A percentile compares a stretch with the other conserved stretches of the same genome.
Conservation (phyloP, 305 asterid genomes). For the Caryopteris hybrid region DNA sequence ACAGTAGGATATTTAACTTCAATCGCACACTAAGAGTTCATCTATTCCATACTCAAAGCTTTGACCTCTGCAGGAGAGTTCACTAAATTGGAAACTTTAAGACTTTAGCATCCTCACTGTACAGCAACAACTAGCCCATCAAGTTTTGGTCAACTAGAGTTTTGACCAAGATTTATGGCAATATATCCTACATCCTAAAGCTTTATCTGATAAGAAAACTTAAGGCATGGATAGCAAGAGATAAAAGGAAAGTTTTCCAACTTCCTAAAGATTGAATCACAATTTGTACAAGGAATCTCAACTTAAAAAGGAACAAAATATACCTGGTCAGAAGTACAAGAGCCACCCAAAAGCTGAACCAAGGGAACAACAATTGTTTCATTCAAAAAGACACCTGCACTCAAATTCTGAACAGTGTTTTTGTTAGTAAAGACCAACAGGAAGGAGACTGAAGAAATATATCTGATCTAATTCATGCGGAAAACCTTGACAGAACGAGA, state of each 20-base stretch:
- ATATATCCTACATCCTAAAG: not conserved
- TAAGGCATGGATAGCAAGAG: not conserved
- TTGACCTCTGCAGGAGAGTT: not conserved
- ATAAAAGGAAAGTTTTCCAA: not conserved
- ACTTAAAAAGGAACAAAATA: not conserved
- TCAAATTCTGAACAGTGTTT: conserved; percentile 57
- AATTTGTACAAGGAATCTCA: conserved; percentile 1
- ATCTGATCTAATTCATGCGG: conserved; percentile 8
- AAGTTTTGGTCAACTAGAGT: not conserved
- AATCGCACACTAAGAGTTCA: not conserved
- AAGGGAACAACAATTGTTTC: conserved; percentile 55
- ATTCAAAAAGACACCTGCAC: conserved; percentile 82
- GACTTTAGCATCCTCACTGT: not conserved
- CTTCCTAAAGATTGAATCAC: not conserved
- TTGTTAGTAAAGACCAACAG: conserved; percentile 30
- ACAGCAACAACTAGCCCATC: not conserved
- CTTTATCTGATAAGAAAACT: not conserved
- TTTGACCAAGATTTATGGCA: not conserved
- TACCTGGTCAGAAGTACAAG: conserved; percentile 73
- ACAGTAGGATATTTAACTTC: not conserved
- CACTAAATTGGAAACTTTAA: not conserved
- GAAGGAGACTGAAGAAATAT: conserved; percentile 1
- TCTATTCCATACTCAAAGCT: not conserved
- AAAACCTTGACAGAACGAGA: conserved; percentile 92
- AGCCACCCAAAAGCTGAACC: conserved; percentile 71